Base-by-base conservation (phyloP, 805 yeast genomes). In the Maudiozyma pseudohumilis region DNA sequence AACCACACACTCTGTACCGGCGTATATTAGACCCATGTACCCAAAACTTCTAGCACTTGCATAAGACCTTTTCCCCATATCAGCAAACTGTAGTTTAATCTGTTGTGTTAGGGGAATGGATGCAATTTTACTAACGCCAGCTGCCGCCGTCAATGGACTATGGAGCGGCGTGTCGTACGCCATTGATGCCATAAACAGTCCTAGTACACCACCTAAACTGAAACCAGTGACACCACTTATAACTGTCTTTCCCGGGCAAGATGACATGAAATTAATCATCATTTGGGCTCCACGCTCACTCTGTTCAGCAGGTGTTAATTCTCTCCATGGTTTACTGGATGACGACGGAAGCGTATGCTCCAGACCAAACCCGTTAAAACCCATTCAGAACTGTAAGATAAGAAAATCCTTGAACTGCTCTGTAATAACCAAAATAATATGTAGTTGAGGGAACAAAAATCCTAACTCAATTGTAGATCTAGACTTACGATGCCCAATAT, bases 141-240 rank as follows among this genome's bases (percentile, higher is more conserved):
- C 40, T 22, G 25, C n/a, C 5, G 34, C 15, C 34, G 26, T 17
- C 34, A 44, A 32, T 2, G 65, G 59, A 9, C 62, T 49, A 38
- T 58, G 62, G 21, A 61, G 37, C 2, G 66, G 64, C 1, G 64
- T 56, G 42, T 60, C 77, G 60, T 72, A 63, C 1, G 61, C 55
- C 67, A 65, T 63, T 35, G 69, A 64, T 2, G 92, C 88, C 96
- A 89, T 92, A 65, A 89, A 87, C 34, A 92, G 64, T 43, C 97
- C 96, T 60, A 92, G 86, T 40, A 88, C 82, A 43, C 96, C 97
- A 63, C 97, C 97, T 25, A 89, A 74, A 24, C 79, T 87, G 61
- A 85, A 89, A 16, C 97, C 97, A 12, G 94, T 78, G 13, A 80
- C 95, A 42, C 96, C 97, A 21, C 95, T 81, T 68, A 88, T 77